A percentile compares a stretch with the other conserved stretches of the same genome.
Conservation (phyloP, 306 rosid genomes). For the Heteromeles arbutifolia region DNA sequence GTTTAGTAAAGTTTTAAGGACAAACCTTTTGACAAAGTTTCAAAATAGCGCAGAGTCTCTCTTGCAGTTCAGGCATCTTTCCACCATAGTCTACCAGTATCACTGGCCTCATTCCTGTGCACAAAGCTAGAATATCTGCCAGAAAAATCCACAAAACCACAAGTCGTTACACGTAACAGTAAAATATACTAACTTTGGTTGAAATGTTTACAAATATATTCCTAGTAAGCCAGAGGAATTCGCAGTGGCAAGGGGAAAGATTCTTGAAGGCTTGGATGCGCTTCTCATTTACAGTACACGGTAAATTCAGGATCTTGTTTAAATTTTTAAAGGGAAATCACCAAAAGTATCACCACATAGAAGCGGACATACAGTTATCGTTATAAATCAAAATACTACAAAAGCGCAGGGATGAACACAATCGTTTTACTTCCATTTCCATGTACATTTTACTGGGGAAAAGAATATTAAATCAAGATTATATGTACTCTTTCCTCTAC, state of each 20-base stretch:
- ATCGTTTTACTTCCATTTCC: not conserved
- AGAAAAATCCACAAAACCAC: conserved; percentile 1
- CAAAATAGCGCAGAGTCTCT: conserved; percentile 54
- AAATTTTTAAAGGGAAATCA: not conserved
- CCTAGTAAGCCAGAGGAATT: not conserved
- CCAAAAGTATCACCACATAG: no score
- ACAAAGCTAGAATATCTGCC: conserved; percentile 67
- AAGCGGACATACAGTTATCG: not conserved
- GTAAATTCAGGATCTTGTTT: not conserved
- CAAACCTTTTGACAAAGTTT: conserved; percentile 41
- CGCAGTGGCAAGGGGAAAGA: not conserved
- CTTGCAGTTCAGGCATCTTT: conserved; percentile 72
- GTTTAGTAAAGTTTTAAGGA: not conserved
- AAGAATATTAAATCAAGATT: not conserved
- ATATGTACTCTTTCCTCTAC: not conserved
- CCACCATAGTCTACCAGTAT: conserved; percentile 87
- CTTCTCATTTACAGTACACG: not conserved
- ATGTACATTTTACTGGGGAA: not conserved
- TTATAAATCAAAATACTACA: not conserved
- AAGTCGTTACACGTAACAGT: not conserved
- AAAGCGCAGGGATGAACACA: not conserved
- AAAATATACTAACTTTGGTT: not conserved
- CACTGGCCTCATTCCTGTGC: conserved; percentile 72
- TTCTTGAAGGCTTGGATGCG: not conserved
- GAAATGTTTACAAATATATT: no score